Conservation (phyloP, 345 rosid genomes). For the Rhodamnia argentea region DNA sequence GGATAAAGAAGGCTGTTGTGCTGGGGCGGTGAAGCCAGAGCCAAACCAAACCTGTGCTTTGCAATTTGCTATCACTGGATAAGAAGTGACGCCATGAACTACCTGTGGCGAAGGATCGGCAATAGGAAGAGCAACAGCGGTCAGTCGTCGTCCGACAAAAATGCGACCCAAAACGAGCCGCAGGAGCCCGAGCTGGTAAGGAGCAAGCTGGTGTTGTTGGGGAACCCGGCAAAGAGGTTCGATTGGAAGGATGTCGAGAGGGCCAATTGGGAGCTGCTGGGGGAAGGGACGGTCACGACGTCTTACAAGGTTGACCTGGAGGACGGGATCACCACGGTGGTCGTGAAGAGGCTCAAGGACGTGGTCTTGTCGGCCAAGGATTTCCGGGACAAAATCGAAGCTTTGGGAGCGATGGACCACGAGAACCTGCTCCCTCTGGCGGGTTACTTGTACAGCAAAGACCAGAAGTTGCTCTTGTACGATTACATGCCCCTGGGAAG, state of each 20-base stretch:
- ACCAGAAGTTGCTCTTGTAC: not conserved
- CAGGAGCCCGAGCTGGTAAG: not conserved
- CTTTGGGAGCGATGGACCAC: not conserved
- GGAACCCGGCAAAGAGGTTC: not conserved
- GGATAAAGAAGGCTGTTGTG: not conserved
- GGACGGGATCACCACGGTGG: not conserved
- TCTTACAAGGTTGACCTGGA: not conserved
- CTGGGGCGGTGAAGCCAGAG: not conserved
- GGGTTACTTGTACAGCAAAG: not conserved
- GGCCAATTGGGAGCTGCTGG: not conserved
- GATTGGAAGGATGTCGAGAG: too few relatives aligned
- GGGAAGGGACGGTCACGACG: not conserved
- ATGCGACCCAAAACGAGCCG: fast-evolving
- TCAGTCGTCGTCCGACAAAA: too few relatives aligned
- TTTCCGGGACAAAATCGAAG: not conserved
- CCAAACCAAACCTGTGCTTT: not conserved
- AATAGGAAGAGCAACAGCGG: too few relatives aligned
- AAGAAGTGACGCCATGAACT: too few relatives aligned
- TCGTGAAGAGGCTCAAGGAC: not conserved
- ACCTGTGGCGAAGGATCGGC: too few relatives aligned
- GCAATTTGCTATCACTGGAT: too few relatives aligned
- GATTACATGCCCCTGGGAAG: not conserved
- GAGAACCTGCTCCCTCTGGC: not conserved
- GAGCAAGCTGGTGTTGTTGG: not conserved
- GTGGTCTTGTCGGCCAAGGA: not conserved